Conservation (phyloP, 1,139 yeast genomes). For the Suhomyces chickasaworum region DNA sequence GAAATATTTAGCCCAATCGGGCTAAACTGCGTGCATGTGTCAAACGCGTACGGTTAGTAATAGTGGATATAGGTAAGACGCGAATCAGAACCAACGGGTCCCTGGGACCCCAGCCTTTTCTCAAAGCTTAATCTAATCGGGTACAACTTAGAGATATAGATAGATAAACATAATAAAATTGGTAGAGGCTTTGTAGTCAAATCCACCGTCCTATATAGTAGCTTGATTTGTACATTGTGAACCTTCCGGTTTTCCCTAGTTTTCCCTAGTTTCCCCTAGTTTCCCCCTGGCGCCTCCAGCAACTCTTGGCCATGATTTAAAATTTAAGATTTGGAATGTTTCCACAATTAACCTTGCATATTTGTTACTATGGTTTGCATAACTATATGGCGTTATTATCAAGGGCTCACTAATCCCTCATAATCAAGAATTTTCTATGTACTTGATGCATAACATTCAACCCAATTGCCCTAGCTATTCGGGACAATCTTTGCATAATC, state of each 20-base stretch:
- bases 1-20: conserved; percentile 2
- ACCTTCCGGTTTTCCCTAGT: background rate
- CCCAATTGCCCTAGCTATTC: background rate
- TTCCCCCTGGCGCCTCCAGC: background rate
- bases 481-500: background rate
- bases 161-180: too few relatives aligned
- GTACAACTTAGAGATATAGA: too few relatives aligned
- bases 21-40: conserved; percentile 4
- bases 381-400: background rate
- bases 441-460: background rate
- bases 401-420: background rate
- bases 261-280: background rate
- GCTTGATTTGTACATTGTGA: too few relatives aligned
- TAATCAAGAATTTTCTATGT: background rate
- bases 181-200: too few relatives aligned
- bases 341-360: background rate
- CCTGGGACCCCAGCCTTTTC: background rate
- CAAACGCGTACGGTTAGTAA: background rate
- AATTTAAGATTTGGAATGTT: background rate
- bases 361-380: background rate
- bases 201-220: too few relatives aligned
- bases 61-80: conserved; percentile 1
- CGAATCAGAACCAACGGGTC: background rate
- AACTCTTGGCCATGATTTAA: background rate
- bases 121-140: too few relatives aligned